A percentile compares a stretch with the other conserved stretches of the same genome.
Conservation (phyloP, 2,329 filamentous ascomycete species). For the Didymella pomorum region DNA sequence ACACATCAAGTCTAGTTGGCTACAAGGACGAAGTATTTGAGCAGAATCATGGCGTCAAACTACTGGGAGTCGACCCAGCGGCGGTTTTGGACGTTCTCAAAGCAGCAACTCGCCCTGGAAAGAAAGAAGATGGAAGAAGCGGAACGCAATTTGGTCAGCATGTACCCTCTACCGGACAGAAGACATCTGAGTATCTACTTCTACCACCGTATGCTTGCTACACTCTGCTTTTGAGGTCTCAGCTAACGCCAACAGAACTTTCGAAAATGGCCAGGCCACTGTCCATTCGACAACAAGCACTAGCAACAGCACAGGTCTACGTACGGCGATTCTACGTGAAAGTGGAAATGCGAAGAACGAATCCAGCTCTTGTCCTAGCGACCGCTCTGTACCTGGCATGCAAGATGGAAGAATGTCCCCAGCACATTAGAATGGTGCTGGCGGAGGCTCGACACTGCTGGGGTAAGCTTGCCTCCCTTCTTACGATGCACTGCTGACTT, state of each 20-base stretch:
- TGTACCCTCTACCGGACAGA: conserved; percentile 82
- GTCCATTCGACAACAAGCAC: conserved; percentile 84
- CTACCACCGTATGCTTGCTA: conserved; percentile 72
- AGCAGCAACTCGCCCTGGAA: conserved; percentile 77
- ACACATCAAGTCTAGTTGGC: background rate
- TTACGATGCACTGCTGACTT: conserved; percentile 17
- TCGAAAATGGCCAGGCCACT: conserved; percentile 84
- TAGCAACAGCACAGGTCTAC: conserved; percentile 94
- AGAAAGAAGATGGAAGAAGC: conserved; percentile 80
- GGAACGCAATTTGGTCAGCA: conserved; percentile 75
- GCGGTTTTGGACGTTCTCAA: conserved; percentile 88
- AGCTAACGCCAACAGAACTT: conserved; percentile 62
- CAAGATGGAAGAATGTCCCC: conserved; percentile 97
- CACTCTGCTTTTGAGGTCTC: background rate
- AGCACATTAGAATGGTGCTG: conserved; percentile 91
- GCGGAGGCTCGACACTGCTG: conserved; percentile 80
- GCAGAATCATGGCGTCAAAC: conserved; percentile 79
- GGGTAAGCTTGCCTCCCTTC: conserved; percentile 32
- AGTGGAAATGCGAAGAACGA: conserved; percentile 89
- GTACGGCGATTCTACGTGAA: conserved; percentile 92
- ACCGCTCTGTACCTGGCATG: conserved; percentile 94
- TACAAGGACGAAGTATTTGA: background rate
- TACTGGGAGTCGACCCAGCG: conserved; percentile 97
- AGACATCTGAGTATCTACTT: conserved; percentile 91
- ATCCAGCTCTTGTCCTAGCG: conserved; percentile 90